Base-by-base conservation (phyloP, 805 yeast species). In the Blastobotrys muscicola region DNA sequence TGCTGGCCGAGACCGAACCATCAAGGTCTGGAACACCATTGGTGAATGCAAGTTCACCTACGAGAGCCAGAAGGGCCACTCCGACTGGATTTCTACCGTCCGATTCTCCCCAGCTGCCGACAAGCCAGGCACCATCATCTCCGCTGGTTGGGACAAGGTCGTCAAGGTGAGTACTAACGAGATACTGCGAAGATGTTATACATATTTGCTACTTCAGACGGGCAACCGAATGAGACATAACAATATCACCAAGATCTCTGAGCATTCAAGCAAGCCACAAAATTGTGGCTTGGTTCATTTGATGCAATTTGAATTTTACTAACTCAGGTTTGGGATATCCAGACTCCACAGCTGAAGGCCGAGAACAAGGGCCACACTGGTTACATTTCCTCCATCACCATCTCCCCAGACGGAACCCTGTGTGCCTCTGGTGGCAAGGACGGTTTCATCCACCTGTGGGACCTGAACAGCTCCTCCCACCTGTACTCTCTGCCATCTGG, bases 341-440 rank as follows among this genome's bases (percentile, higher is more conserved):
- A 72, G 66, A 80, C 80, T 70, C 82, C 80, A 80, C 70, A 78
- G 64, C 78, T 86, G 66, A 80, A 82, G 69, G 94, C 97, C 68
- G 97, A 92, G 76, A 85, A 84, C 80, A 78, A 86, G 65, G 99
- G 98, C 69, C 99, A 92, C 94, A 86, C 92, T 72, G 96, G 95
- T 75, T 89, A 89, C 92, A 83, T 92, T 63, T 85, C 94, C 68
- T 75, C 94, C 69, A 80, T 92, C 76, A 86, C 96, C 67, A 82
- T 92, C 69, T 87, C 99, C 57, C 99, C 99, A 76, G 99, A 92
- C 76, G 98, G 97, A 78, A 82, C 98, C 58, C 78, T 92, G 67
- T 85, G 94, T 74, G 97, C 99, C 60, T 89, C 98, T 59, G 97
- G 96, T 72, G 98, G 98, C 73, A 92, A 92, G 81, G 98, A 92